Evolutionary conservation across 306 rosid genomes (phyloP), one percentile per base, ranked within the genome.

Genomic region (Dryas alaskensis): DNA sequence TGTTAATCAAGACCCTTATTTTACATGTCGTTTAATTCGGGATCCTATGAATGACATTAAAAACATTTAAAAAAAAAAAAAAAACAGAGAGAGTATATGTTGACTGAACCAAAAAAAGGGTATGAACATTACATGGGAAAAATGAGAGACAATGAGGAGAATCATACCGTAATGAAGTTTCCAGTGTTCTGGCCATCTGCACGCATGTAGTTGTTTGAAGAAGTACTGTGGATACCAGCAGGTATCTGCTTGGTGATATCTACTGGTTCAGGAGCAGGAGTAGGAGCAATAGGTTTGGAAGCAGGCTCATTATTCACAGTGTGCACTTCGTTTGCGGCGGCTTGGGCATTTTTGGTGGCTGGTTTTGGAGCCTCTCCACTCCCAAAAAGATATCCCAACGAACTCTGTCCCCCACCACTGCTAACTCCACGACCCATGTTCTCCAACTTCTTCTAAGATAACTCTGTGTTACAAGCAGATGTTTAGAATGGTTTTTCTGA

Each of bases 351-450:
- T 72, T 47, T 76, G 73, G 84, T n/a, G 22, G 86, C 90, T 0
- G 90, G 88, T 54, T 86, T 86, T 46, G 95, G 97, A 81, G 92
- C 82, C 83, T 91, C 98, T 77, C 95, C 98, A 74, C 86, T 73
- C 8, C 98, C 98, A 84, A 94, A 94, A 81, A 94, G 96, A 85
- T 94, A 94, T n/a, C 92, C 95, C 89, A 94, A 78, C 8, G 98
- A 94, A 85, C 98, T 94, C 84, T 91, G 97, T 60, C 98, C 98
- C 60, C 98, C 98, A 72, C 98, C 98, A 25, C 96, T 86, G 91
- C 98, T 94, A 81, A 84, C 89, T 80, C 98, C 98, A 76, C 98
- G 98, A 76, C 98, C 98, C 98, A 94, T 94, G 74, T 53, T 88
- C 80, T 80, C 81, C 76, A 69, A 63, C 67, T 79, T 63, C 70